Evolutionary conservation across 495 filamentous ascomycete genomes (phyloP), one percentile per base, ranked within the genome.

Genomic region (Podospora didyma): DNA sequence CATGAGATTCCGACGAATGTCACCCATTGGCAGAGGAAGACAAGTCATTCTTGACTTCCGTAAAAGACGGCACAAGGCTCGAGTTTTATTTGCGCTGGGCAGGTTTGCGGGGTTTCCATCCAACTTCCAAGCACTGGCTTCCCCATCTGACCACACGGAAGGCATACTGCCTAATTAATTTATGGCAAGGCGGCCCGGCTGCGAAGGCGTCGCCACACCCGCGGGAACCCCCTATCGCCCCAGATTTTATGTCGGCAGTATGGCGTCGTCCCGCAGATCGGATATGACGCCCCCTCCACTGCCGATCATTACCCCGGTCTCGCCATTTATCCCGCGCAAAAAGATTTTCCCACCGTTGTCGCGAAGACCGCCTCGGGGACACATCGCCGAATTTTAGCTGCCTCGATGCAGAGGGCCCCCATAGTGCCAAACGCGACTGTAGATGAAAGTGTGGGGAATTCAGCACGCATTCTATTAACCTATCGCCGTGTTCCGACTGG

Each of bases 401-500:
- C 39, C 59, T 50, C 41, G 46, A 58, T 62, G 46, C 35, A 58
- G 52, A 46, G 31, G 4, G 24, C 26, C 49, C 49, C 4, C 39
- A 51, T 54, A 24, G 19, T 22, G 35, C 20, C 23, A 19, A 12
- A 22, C 22, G 39, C 37, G 26, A 47, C 39, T 12, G 14, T 58
- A 62, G 28, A 59, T 51, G 42, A 56, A 52, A 39, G 14, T 51
- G 55, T 58, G 59, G 59, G 39, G 50, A 62, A 28, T 28, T 16
- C 10, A 54, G 24, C 34, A 11, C 17, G 24, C 2, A 44, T 24
- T 50, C 14, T 34, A 49, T 58, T 23, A 49, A 53, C 26, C 17
- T 39, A 7, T 60, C 53, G 61, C 61, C 63, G 51, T 57, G 34
- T 63, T 62, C 60, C 56, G 64, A 60, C 61, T 64, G 49, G 57